Percentiles rank a stretch among this genome's conserved stretches.
These are phyloP conservation scores for Juglanconis juglandina DNA, from an alignment of 2,329 filamentous ascomycete species.

Conservation along the genomic window DNA sequence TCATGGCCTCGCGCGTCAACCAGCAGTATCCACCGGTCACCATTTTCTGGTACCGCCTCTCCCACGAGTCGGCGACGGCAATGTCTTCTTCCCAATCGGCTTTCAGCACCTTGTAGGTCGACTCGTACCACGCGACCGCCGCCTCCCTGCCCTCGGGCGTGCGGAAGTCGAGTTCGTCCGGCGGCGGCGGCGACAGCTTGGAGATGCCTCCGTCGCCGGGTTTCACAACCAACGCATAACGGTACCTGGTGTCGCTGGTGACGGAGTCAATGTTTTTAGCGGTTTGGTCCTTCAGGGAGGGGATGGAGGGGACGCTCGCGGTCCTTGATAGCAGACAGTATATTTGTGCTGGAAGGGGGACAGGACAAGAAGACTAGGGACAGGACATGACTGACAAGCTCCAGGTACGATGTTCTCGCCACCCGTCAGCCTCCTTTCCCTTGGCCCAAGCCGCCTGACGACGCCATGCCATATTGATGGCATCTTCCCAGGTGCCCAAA, in stretches of 20 bases:
- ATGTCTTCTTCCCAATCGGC: too few species aligned
- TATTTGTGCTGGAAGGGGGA: too few species aligned
- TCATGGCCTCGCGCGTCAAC: not conserved
- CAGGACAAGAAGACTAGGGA: too few species aligned
- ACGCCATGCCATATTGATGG: not conserved
- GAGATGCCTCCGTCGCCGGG: too few species aligned
- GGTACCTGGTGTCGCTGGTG: not conserved
- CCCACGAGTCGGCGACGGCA: not conserved
- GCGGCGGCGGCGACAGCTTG: too few species aligned
- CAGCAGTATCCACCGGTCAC: not conserved
- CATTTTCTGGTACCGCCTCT: not conserved
- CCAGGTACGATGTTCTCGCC: not conserved
- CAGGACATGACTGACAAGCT: not conserved
- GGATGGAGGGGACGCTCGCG: too few species aligned
- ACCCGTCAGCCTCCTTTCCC: not conserved
- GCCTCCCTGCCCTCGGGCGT: not conserved
- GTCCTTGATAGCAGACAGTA: too few species aligned
- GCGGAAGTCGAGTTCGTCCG: not conserved
- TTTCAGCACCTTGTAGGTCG: accelerated
- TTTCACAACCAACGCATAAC: not conserved
- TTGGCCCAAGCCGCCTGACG: not conserved
- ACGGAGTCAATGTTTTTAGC: too few species aligned
- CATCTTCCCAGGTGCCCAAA: not conserved
- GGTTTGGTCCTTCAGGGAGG: too few species aligned
- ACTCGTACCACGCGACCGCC: not conserved